Percentiles rank a stretch among this genome's conserved stretches.
Evolutionary conservation across 306 rosid species (phyloP).

Genomic region (Malus sieversii): DNA sequence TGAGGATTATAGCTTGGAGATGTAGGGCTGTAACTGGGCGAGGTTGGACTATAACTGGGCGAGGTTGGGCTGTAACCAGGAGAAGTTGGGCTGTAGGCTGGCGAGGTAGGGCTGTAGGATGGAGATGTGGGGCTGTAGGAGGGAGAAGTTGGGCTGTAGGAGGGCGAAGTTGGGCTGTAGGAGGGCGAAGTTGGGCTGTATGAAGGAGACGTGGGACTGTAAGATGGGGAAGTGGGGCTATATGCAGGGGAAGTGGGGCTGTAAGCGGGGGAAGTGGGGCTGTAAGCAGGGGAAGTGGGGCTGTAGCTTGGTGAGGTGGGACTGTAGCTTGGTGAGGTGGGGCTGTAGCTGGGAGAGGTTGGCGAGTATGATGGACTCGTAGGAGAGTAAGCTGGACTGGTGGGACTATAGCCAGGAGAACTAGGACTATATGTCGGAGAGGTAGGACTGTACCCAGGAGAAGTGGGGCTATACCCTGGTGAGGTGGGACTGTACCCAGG

Average conservation of each 20-base stretch:
- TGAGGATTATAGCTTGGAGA: conserved; percentile 92
- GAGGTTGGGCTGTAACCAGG: conserved; percentile 74
- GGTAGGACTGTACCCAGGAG: conserved; percentile 92
- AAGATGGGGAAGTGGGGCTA: conserved; percentile 75
- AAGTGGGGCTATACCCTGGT: conserved; percentile 88
- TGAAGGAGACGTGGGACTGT: conserved; percentile 77
- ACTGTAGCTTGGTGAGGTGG: conserved; percentile 77
- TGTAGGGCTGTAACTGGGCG: conserved; percentile 72
- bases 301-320: conserved; percentile 84
- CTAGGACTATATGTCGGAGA: conserved; percentile 97
- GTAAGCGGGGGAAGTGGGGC: conserved; percentile 67
- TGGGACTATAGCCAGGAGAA: conserved; percentile 92
- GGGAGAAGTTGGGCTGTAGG: conserved; percentile 69
- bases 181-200: conserved; percentile 75
- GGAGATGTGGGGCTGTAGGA: conserved; percentile 83
- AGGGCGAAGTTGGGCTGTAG: conserved; percentile 56
- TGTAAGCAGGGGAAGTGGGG: conserved; percentile 59
- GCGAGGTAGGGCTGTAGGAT: conserved; percentile 78
- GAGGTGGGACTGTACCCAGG: conserved; percentile 98
- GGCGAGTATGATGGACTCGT: conserved; percentile 92
- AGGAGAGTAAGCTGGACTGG: conserved; percentile 97
- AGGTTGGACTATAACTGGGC: conserved; percentile 58
- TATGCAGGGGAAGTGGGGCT: conserved; percentile 77
- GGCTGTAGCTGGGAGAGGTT: conserved; percentile 78
- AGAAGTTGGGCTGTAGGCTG: conserved; percentile 75